phyloP scores from a whole-genome alignment of 1,284 basidiomycete species.

The Irpex sp. region DNA sequence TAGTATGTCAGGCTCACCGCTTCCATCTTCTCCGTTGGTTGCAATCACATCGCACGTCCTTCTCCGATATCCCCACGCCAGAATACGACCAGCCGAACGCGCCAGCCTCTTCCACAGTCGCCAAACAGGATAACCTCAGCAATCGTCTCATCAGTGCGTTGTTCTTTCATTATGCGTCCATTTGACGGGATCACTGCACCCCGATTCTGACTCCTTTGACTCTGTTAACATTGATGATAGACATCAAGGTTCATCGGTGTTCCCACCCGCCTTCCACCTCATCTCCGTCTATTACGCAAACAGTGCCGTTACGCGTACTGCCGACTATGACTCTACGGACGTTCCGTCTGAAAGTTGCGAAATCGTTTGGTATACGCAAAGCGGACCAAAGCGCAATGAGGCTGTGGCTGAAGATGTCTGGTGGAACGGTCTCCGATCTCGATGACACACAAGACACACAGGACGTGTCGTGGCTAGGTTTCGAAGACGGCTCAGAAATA shows the following conservation, averaged over 20 bases:
- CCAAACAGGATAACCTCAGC: conserved; percentile 51
- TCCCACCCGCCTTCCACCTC: conserved; percentile 17
- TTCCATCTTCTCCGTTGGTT: not conserved
- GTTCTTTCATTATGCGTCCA: not conserved
- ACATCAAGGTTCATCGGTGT: conserved; percentile 32
- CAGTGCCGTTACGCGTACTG: conserved; percentile 47
- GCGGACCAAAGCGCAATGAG: conserved; percentile 28
- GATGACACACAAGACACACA: conserved; percentile 41
- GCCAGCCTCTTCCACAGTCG: conserved; percentile 21
- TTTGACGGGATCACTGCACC: not conserved
- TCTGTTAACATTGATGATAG: conserved; percentile 21
- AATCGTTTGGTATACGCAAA: conserved; percentile 28
- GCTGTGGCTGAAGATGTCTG: conserved; percentile 55
- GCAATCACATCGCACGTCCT: conserved; percentile 1
- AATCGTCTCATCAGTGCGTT: conserved; percentile 56
- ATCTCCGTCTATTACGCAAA: conserved; percentile 15
- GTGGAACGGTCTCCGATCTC: conserved; percentile 43
- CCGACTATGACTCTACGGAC: conserved; percentile 61
- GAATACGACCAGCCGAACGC: conserved; percentile 61
- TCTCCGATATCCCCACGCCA: conserved; percentile 24
- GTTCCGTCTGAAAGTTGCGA: conserved; percentile 39
- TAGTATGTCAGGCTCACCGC: not conserved
- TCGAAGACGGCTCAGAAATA: conserved; percentile 58
- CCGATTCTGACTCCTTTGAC: not conserved
- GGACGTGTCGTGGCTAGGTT: conserved; percentile 66